A percentile compares a stretch with the other conserved stretches of the same genome.
Conservation (phyloP, 75 land plant species). For the Cunninghamia lanceolata region DNA sequence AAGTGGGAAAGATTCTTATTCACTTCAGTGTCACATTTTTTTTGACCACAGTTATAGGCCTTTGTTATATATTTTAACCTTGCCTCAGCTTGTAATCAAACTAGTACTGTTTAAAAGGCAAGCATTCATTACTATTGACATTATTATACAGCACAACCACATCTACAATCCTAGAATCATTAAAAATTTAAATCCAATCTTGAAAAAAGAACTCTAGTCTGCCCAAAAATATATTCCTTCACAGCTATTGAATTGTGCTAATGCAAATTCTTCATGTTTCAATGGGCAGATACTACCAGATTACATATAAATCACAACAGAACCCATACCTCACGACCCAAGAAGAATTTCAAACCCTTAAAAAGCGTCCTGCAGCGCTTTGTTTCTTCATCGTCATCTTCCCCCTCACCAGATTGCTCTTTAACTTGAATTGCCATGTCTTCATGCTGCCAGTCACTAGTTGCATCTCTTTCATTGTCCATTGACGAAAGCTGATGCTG, state of each 20-base stretch:
- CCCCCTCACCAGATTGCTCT: conserved; percentile 38
- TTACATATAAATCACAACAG: background rate
- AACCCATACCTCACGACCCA: conserved; percentile 75
- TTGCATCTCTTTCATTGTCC: conserved; percentile 29
- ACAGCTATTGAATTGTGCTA: background rate
- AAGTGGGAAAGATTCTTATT: background rate
- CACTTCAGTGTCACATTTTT: background rate
- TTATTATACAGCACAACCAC: background rate
- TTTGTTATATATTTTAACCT: background rate
- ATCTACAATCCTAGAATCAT: background rate
- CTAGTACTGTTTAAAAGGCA: background rate
- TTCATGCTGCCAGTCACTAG: conserved; percentile 15
- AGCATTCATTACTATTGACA: background rate
- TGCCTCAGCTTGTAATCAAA: background rate
- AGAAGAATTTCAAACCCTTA: conserved; percentile 71
- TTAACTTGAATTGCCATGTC: conserved; percentile 43
- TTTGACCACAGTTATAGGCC: background rate
- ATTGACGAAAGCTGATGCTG: conserved; percentile 75
- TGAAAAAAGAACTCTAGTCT: background rate
- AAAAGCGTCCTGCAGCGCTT: conserved; percentile 61
- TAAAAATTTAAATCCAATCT: background rate
- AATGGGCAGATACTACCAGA: background rate
- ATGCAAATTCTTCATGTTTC: background rate
- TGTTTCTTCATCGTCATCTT: conserved; percentile 69
- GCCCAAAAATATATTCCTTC: background rate